Conservation (phyloP, 306 rosid genomes). For the Abrus pulchellus region DNA sequence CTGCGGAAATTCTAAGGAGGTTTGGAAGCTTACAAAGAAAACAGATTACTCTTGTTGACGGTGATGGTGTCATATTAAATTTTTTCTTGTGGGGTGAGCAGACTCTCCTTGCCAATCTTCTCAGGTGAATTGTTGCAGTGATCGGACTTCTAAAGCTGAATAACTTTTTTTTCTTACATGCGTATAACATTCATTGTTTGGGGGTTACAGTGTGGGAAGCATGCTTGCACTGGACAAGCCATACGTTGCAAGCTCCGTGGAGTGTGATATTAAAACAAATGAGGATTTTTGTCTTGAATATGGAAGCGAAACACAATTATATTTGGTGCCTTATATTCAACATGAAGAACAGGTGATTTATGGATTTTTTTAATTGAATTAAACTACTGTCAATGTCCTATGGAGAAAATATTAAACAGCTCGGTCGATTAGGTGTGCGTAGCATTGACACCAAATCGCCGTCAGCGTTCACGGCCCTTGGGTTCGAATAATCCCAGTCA, state of each 20-base stretch:
- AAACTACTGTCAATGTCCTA: conserved; percentile 26
- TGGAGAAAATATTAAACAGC: conserved; percentile 42
- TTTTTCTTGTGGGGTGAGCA: conserved; percentile 94
- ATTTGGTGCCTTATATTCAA: conserved; percentile 84
- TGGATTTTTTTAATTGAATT: conserved; percentile 6
- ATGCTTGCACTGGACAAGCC: conserved; percentile 94
- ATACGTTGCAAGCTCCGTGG: conserved; percentile 63
- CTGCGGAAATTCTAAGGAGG: conserved; percentile 66
- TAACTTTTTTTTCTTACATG: background rate
- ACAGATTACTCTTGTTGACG: conserved; percentile 81
- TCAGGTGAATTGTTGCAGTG: conserved; percentile 67
- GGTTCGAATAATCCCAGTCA: conserved; percentile 62
- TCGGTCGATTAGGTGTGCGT: conserved; percentile 66
- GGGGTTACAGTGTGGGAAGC: conserved; percentile 74
- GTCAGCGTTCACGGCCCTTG: conserved; percentile 69
- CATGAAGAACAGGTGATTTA: conserved; percentile 85
- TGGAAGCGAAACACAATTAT: conserved; percentile 92
- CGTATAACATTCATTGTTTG: conserved; percentile 16
- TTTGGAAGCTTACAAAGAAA: conserved; percentile 61
- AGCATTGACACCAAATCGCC: conserved; percentile 70
- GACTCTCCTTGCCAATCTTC: conserved; percentile 79
- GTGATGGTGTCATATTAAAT: conserved; percentile 65
- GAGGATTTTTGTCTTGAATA: conserved; percentile 80
- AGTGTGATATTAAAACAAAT: conserved; percentile 58
- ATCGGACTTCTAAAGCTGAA: conserved; percentile 30